These are phyloP conservation scores for Phytopythium montanum DNA, from an alignment of 352 stramenopile genomes.

Conservation along the genomic window DNA sequence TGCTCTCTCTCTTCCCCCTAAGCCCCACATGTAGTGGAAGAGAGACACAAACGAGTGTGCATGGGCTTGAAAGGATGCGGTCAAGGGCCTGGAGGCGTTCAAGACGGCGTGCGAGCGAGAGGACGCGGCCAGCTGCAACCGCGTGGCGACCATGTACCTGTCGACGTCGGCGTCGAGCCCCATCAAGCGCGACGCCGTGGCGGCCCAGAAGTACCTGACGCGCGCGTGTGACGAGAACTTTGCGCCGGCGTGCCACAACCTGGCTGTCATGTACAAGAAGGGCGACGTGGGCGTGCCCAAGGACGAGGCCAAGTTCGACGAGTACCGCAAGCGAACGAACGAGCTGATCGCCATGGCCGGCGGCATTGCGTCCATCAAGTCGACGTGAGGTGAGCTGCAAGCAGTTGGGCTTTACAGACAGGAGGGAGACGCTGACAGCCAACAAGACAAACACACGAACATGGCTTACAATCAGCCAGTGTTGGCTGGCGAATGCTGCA, in stretches of 20 bases:
- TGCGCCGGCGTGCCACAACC: conserved; percentile 83
- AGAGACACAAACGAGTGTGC: background rate
- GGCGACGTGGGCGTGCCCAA: conserved; percentile 68
- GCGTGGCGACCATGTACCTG: conserved; percentile 74
- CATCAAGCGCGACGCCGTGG: conserved; percentile 42
- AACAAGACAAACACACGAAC: background rate
- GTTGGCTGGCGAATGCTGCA: background rate
- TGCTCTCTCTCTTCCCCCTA: background rate
- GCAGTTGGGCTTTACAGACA: background rate
- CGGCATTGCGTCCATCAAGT: conserved; percentile 44
- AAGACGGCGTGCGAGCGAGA: conserved; percentile 74
- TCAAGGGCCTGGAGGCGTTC: conserved; percentile 63
- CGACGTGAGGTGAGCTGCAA: conserved; percentile 20
- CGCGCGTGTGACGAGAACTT: conserved; percentile 82
- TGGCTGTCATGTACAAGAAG: conserved; percentile 89
- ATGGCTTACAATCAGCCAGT: background rate
- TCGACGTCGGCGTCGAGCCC: conserved; percentile 24
- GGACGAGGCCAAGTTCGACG: conserved; percentile 60
- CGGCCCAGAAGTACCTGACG: conserved; percentile 69
- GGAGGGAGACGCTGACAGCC: background rate
- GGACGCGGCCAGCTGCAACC: conserved; percentile 81
- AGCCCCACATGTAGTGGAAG: background rate
- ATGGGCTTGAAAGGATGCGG: conserved; percentile 31
- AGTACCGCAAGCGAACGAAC: conserved; percentile 76
- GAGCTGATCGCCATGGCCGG: conserved; percentile 74